Evolutionary conservation across 495 filamentous ascomycete genomes (phyloP).

Genomic region (Letharia lupina): DNA sequence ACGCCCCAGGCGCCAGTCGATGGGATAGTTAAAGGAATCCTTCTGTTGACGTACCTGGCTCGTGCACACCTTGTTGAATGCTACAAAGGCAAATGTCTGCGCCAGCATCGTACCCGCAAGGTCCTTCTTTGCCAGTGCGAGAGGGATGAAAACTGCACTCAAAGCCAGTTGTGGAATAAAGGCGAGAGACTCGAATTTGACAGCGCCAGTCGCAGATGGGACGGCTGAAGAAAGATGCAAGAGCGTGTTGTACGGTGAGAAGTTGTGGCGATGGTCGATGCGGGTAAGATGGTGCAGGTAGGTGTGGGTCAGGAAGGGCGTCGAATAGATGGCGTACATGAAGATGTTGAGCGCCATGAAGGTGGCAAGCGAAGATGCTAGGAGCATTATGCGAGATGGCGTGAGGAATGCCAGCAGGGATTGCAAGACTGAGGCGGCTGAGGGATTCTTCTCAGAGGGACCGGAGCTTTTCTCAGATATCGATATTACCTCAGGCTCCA

Average conservation of each 20-base stretch:
- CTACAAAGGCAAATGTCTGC: slow-evolving; percentile 96
- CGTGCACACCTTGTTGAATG: slow-evolving; percentile 97
- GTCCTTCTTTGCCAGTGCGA: slow-evolving; percentile 72
- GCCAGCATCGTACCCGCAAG: slow-evolving; percentile 85
- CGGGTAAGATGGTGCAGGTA: slow-evolving; percentile 88
- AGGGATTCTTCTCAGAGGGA: background rate
- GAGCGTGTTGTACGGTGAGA: slow-evolving; percentile 88
- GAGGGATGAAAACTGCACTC: slow-evolving; percentile 65
- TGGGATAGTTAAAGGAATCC: background rate
- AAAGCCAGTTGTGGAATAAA: slow-evolving; percentile 83
- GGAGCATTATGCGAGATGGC: slow-evolving; percentile 49
- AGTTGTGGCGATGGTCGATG: slow-evolving; percentile 96
- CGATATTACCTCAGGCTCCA: slow-evolving; percentile 43
- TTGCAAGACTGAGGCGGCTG: slow-evolving; percentile 4
- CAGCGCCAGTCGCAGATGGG: slow-evolving; percentile 25
- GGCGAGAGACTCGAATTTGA: slow-evolving; percentile 66
- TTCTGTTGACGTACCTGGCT: slow-evolving; percentile 61
- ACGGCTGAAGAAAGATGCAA: slow-evolving; percentile 69
- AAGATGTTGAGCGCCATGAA: slow-evolving; percentile 61
- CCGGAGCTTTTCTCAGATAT: background rate
- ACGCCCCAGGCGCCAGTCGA: no score
- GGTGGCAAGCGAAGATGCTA: slow-evolving; percentile 54
- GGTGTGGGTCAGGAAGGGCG: slow-evolving; percentile 75
- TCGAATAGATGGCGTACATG: slow-evolving; percentile 71
- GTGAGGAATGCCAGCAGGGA: slow-evolving; percentile 50